phyloP scores from a whole-genome alignment of 371 early-diverging fungal genomes.

The Mortierella sp. region DNA sequence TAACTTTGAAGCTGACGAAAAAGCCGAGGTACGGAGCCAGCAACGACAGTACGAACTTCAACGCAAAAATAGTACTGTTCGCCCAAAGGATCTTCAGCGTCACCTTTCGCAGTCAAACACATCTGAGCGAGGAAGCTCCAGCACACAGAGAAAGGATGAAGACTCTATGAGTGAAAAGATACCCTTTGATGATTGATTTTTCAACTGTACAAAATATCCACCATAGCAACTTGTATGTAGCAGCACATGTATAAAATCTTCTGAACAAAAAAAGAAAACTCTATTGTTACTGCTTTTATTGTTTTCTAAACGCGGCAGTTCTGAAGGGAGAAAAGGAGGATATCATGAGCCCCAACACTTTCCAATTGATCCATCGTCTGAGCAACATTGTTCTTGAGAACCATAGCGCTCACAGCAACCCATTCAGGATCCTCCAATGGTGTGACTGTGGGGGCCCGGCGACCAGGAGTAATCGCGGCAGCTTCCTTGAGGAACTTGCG shows the following conservation, averaged over 20 bases:
- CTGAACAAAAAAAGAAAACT: too few relatives aligned
- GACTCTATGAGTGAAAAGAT: conserved; percentile 35
- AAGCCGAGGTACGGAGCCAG: conserved; percentile 22
- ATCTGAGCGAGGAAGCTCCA: background rate
- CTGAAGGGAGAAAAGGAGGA: conserved; percentile 84
- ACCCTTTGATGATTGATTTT: conserved; percentile 31
- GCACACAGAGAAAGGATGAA: conserved; percentile 15
- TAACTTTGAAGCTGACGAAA: conserved; percentile 27
- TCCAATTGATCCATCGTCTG: conserved; percentile 92
- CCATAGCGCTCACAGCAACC: conserved; percentile 94
- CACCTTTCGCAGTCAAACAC: background rate
- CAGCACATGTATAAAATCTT: background rate
- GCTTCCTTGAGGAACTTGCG: conserved; percentile 74
- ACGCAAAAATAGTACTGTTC: conserved; percentile 13
- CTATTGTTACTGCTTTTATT: background rate
- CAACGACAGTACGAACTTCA: conserved; percentile 26
- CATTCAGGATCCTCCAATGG: conserved; percentile 88
- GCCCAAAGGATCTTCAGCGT: background rate
- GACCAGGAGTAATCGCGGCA: conserved; percentile 87
- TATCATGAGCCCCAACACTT: conserved; percentile 93
- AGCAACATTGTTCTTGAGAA: conserved; percentile 79
- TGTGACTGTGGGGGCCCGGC: conserved; percentile 92
- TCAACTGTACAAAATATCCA: background rate
- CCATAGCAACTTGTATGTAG: background rate
- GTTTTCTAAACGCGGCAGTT: conserved; percentile 79